phyloP scores from a whole-genome alignment of 805 yeast genomes.

The Lipomyces chichibuensis region DNA sequence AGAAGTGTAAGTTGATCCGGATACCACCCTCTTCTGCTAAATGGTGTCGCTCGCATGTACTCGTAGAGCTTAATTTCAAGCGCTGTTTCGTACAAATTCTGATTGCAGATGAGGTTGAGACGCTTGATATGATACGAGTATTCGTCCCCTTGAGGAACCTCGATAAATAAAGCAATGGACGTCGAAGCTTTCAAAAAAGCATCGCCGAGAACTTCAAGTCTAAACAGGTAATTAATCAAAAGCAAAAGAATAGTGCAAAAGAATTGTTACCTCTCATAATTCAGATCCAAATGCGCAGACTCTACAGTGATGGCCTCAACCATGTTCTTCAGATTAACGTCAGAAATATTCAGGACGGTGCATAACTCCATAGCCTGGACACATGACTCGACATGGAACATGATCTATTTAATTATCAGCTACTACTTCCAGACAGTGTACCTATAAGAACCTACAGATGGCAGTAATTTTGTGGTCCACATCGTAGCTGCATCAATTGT shows the following conservation, averaged over 20 bases:
- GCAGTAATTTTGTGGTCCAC: slow-evolving; percentile 7
- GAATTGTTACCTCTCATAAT: slow-evolving; percentile 4
- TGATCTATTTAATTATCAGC: slow-evolving; percentile 4
- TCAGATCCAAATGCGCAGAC: slow-evolving; percentile 3
- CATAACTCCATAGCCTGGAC: slow-evolving; percentile 5
- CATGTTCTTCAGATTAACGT: neutral
- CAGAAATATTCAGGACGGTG: neutral
- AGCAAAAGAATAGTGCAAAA: neutral
- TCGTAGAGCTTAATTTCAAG: neutral
- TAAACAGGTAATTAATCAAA: neutral
- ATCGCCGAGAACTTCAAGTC: slow-evolving; percentile 18
- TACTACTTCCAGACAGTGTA: neutral
- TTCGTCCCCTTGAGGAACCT: slow-evolving; percentile 9
- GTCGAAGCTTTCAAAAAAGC: slow-evolving; percentile 14
- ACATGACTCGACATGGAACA: slow-evolving; percentile 10
- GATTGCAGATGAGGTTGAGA: slow-evolving; percentile 13
- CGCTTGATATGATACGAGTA: slow-evolving; percentile 9
- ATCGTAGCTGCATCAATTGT: slow-evolving; percentile 7
- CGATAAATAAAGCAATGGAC: slow-evolving; percentile 8
- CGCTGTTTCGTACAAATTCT: slow-evolving; percentile 11
- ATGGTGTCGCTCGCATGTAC: slow-evolving; percentile 11
- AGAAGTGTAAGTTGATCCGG: slow-evolving; percentile 6
- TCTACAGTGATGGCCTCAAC: slow-evolving; percentile 12
- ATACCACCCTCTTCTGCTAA: slow-evolving; percentile 12
- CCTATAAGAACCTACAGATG: slow-evolving; percentile 4